Conservation (phyloP, 371 early-diverging fungal genomes). For the Apophysomyces ossiformis region DNA sequence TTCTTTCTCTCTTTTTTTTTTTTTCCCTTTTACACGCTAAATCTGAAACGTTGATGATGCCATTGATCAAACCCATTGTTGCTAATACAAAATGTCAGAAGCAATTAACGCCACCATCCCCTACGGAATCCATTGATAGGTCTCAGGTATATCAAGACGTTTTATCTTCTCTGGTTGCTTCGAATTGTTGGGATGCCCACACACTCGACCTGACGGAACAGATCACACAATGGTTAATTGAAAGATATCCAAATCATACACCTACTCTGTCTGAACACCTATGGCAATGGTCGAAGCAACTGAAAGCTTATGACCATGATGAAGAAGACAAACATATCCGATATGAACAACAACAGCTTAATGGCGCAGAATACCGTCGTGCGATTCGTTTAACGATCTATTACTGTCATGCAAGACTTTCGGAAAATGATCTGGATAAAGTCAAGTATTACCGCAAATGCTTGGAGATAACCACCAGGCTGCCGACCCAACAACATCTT, state of each 20-base stretch:
- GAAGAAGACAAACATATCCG: neutral
- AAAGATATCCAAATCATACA: neutral
- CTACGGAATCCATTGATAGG: neutral
- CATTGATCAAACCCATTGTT: neutral
- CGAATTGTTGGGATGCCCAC: neutral
- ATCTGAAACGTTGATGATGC: neutral
- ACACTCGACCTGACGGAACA: neutral
- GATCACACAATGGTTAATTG: neutral
- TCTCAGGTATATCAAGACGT: neutral
- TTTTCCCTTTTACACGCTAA: neutral
- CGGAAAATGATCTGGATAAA: constrained; percentile 31
- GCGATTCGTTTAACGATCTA: constrained; percentile 49
- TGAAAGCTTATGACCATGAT: neutral
- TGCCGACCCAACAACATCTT: constrained; percentile 14
- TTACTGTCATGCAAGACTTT: constrained; percentile 41
- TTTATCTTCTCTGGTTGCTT: neutral
- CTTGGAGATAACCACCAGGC: constrained; percentile 11
- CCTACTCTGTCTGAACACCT: neutral
- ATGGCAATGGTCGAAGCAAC: constrained; percentile 6
- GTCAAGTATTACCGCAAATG: constrained; percentile 28
- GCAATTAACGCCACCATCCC: neutral
- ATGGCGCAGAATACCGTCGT: constrained; percentile 26
- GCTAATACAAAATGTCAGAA: neutral
- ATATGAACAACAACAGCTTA: neutral
- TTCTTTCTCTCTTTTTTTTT: neutral